Percentiles rank a stretch among this genome's conserved stretches.
These are phyloP conservation scores for Lasiosphaeria hispida DNA, from an alignment of 495 filamentous ascomycete species.

Conservation along the genomic window DNA sequence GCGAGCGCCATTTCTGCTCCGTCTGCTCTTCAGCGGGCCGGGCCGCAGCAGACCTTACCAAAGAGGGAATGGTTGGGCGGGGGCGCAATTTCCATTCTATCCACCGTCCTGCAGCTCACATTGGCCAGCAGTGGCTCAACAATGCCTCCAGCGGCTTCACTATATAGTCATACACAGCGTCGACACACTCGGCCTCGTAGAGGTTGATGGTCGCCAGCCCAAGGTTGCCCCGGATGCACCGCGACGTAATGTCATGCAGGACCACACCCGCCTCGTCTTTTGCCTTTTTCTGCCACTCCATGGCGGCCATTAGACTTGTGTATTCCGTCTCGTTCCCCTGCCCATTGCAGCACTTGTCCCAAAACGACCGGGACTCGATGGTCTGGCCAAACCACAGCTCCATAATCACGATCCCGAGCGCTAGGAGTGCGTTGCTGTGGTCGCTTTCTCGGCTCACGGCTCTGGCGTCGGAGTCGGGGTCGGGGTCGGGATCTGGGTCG, in stretches of 20 bases:
- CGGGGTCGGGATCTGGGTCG: not conserved
- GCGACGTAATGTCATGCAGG: not conserved
- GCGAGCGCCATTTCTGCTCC: too few relatives aligned
- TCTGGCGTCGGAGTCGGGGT: not conserved
- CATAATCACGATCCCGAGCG: conserved; percentile 1
- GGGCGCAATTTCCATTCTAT: too few relatives aligned
- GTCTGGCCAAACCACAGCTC: conserved; percentile 1
- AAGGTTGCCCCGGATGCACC: conserved; percentile 1
- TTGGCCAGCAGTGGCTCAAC: not conserved
- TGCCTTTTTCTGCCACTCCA: not conserved
- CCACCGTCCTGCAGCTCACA: too few relatives aligned
- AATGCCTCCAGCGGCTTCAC: not conserved
- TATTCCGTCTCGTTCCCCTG: not conserved
- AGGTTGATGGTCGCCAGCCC: not conserved
- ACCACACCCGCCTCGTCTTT: not conserved
- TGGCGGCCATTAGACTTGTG: not conserved
- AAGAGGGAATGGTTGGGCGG: too few relatives aligned
- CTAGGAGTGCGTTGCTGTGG: not conserved
- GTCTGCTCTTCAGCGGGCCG: too few relatives aligned
- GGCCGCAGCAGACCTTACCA: too few relatives aligned
- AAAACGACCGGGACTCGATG: not conserved
- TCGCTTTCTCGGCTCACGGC: not conserved
- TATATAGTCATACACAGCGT: not conserved
- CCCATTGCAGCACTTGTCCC: not conserved
- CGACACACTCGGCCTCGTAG: not conserved